Conservation (phyloP, 352 stramenopile genomes). For the Phytophthora lateralis region DNA sequence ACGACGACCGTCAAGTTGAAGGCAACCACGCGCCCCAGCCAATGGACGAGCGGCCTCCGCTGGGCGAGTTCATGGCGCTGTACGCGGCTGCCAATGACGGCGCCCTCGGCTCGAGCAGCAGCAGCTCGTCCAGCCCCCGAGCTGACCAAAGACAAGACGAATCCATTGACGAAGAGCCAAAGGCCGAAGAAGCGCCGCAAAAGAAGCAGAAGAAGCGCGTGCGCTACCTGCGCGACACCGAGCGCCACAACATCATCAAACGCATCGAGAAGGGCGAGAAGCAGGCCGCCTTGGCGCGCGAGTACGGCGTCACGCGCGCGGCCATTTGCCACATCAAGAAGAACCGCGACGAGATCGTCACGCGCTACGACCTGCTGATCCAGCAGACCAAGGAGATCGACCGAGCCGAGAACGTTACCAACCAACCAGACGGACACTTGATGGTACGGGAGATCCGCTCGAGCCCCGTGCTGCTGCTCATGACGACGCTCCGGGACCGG, state of each 20-base stretch:
- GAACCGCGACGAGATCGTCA: conserved; percentile 66
- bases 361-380: conserved; percentile 56
- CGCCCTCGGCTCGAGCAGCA: neutral
- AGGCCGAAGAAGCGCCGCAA: neutral
- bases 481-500: conserved; percentile 50
- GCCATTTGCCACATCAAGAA: conserved; percentile 85
- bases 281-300: conserved; percentile 56
- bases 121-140: conserved; percentile 2
- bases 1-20: conserved; percentile 26
- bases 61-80: conserved; percentile 22
- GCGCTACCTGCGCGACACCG: conserved; percentile 59
- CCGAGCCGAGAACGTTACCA: conserved; percentile 40
- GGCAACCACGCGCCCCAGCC: neutral
- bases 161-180: neutral
- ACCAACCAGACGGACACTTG: conserved; percentile 19
- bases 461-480: conserved; percentile 45
- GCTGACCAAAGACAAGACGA: neutral
- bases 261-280: conserved; percentile 71
- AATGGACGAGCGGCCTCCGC: conserved; percentile 9
- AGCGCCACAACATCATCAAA: conserved; percentile 64
- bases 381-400: conserved; percentile 55
- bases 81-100: conserved; percentile 1
- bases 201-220: conserved; percentile 46
- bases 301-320: conserved; percentile 70
- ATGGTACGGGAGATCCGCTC: conserved; percentile 49